Base-by-base conservation (phyloP, 176 grass and related monocot species). In the Carex cristatella region DNA sequence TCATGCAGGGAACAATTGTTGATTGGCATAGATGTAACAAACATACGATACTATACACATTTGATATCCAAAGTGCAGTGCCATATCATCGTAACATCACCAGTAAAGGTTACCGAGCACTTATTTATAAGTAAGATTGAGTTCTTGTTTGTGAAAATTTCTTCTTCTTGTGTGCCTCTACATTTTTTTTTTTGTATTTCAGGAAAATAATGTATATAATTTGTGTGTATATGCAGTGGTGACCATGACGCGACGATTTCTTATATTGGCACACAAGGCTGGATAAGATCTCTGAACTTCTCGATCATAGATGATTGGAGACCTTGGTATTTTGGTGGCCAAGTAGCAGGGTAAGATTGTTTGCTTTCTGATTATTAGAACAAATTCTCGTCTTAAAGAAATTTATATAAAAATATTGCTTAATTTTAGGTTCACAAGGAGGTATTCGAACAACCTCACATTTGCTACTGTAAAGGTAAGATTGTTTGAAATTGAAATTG, bases 391-490 rank as follows among this genome's bases (percentile, higher is more conserved):
- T 14, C 0, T 14, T 15, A 30, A 12, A 10, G 23, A 23, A 23
- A 23, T 23, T 23, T 23, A 23, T 4, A 72, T 72, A 38, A 31
- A 62, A 35, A 1, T 0, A 7, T 81, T 44, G 28, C 56, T 59
- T 32, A 5, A 48, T 69, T 37, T 55, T 62, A 91, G 89, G 61
- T 97, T 87, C 84, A 97, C 90, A 27, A 92, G 79, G 40, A 81
- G 64, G 4, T 97, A 94, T 63, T 90, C 65, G 0, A 80, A 97
- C 55, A 97, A 97, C 90, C 82, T 97, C 9, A 97, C 94, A 73
- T 97, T 92, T 74, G 88, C 90, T 59, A 97, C 94, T 12, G 88
- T 97, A 1, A 97, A 97, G 88, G 94, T 91, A 69, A 85, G 38
- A 40, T 46, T 15, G 11, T 3, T 66, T 65, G 6, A 75, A 23